phyloP scores from a whole-genome alignment of 106 monocot species.

The Iris macrosiphon region DNA sequence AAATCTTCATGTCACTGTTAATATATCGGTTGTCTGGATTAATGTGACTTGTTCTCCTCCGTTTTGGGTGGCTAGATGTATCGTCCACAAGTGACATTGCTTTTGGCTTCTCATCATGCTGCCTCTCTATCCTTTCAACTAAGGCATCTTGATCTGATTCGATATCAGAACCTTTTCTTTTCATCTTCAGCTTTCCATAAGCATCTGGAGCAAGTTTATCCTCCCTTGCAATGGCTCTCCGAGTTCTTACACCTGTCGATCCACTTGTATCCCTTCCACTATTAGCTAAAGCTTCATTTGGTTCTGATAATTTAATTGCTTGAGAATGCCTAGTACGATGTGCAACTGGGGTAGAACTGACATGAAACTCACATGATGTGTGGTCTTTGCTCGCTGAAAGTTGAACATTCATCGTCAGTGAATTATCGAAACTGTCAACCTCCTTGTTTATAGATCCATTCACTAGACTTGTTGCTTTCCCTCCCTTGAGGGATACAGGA shows the following conservation, averaged over 20 bases:
- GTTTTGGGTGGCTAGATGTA: conserved; percentile 28
- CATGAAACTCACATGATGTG: conserved; percentile 2
- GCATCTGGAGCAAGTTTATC: conserved; percentile 13
- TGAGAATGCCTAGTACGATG: conserved; percentile 40
- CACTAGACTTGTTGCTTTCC: background rate
- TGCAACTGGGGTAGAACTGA: conserved; percentile 33
- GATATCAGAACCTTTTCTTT: conserved; percentile 12
- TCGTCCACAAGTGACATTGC: conserved; percentile 1
- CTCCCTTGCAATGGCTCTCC: background rate
- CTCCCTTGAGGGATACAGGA: conserved; percentile 3
- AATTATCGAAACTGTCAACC: background rate
- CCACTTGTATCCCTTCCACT: conserved; percentile 5
- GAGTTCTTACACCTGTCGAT: background rate
- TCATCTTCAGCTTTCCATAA: background rate
- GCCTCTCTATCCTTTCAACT: conserved; percentile 1
- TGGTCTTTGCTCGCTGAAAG: conserved; percentile 9
- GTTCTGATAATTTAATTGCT: conserved; percentile 1
- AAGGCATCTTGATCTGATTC: conserved; percentile 6
- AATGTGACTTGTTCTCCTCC: conserved; percentile 29
- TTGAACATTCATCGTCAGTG: conserved; percentile 4
- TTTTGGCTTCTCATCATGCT: conserved; percentile 6
- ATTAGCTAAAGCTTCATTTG: conserved; percentile 1
- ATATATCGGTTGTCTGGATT: conserved; percentile 1
- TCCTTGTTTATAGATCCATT: background rate
- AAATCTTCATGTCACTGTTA: conserved; percentile 5